phyloP scores from a whole-genome alignment of 495 filamentous ascomycete species.

The Hypomontagnella monticulosa region DNA sequence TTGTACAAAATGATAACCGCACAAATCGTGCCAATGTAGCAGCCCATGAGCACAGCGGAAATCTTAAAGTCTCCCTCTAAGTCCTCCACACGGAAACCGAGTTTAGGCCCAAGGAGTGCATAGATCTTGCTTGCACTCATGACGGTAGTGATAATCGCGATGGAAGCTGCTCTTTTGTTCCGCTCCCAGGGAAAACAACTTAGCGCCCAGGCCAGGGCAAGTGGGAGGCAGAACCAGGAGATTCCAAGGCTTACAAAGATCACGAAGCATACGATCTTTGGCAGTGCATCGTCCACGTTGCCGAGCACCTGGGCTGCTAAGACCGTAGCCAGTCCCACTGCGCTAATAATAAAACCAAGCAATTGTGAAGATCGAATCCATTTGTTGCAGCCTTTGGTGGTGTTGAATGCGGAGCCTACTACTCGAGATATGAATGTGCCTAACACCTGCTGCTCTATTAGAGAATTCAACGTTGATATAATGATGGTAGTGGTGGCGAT shows the following conservation, averaged over 20 bases:
- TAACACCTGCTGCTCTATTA: too few species aligned
- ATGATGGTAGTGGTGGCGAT: too few species aligned
- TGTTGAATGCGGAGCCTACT: too few species aligned
- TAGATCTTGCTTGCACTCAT: neutral
- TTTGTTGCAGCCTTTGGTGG: too few species aligned
- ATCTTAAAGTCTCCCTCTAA: neutral
- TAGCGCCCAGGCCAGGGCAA: conserved; percentile 1
- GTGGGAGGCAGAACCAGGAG: neutral
- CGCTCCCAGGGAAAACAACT: conserved; percentile 19
- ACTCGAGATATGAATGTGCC: too few species aligned
- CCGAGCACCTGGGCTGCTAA: too few species aligned
- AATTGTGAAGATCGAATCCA: too few species aligned
- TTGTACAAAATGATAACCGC: neutral
- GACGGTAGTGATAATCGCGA: conserved; percentile 7
- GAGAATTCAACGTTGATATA: too few species aligned
- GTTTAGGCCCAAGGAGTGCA: neutral
- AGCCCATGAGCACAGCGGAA: neutral
- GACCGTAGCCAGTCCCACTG: too few species aligned
- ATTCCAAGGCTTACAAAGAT: neutral
- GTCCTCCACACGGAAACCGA: neutral
- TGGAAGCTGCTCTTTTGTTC: conserved; percentile 19
- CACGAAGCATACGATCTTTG: neutral
- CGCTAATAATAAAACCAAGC: too few species aligned
- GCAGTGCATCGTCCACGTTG: neutral
- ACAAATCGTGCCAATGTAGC: neutral